These are phyloP conservation scores for Stachybotrys echinatus DNA, from an alignment of 2,329 filamentous ascomycete genomes.

Conservation along the genomic window DNA sequence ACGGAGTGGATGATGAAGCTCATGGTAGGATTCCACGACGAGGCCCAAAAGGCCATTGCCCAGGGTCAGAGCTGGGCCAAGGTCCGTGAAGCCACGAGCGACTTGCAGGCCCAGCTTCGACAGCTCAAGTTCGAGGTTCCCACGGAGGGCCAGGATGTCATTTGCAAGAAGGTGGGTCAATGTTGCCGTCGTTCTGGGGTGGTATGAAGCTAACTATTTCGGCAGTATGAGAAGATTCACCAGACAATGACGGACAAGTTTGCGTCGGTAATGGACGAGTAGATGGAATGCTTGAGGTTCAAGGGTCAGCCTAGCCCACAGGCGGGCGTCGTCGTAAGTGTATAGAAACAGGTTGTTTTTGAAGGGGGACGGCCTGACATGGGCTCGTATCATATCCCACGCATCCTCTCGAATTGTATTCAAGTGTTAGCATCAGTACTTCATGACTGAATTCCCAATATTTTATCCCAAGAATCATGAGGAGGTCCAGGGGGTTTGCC, in stretches of 20 bases:
- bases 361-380: slow-evolving; percentile 14
- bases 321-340: slow-evolving; percentile 9
- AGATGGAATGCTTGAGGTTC: slow-evolving; percentile 24
- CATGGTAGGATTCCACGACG: slow-evolving; percentile 97
- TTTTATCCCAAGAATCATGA: too few species aligned
- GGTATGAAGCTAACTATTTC: slow-evolving; percentile 29
- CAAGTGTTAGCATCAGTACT: slow-evolving; percentile 6
- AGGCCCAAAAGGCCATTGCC: slow-evolving; percentile 89
- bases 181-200: not conserved
- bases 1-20: slow-evolving; percentile 99
- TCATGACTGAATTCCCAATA: too few species aligned
- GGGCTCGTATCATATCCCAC: slow-evolving; percentile 17
- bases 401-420: slow-evolving; percentile 21
- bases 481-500: too few species aligned
- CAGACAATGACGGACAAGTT: slow-evolving; percentile 97
- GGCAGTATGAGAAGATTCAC: slow-evolving; percentile 86
- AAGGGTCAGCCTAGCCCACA: too few species aligned
- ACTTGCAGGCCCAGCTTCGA: slow-evolving; percentile 79
- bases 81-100: slow-evolving; percentile 83
- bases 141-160: slow-evolving; percentile 71
- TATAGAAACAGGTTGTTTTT: slow-evolving; percentile 20
- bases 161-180: slow-evolving; percentile 72
- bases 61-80: slow-evolving; percentile 91
- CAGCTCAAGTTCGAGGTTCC: slow-evolving; percentile 97
- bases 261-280: slow-evolving; percentile 92